These are phyloP conservation scores for Ceratopteris richardii DNA, from an alignment of 75 land plant genomes.

Conservation along the genomic window DNA sequence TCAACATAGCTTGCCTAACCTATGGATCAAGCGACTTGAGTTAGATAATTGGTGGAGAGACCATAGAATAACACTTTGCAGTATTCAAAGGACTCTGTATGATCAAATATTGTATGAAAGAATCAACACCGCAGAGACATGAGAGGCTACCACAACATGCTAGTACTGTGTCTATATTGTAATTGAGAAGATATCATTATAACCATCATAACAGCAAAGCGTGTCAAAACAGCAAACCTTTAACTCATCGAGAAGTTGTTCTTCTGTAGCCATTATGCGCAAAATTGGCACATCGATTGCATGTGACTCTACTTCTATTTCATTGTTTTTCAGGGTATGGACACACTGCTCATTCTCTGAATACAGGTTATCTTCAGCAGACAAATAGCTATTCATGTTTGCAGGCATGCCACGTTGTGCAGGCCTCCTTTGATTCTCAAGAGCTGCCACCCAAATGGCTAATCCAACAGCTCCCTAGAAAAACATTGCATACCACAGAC, in stretches of 20 bases:
- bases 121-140: too few relatives aligned
- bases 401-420: conserved; percentile 18
- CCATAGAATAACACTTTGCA: too few relatives aligned
- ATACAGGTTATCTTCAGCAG: conserved; percentile 18
- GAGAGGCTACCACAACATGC: too few relatives aligned
- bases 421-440: conserved; percentile 55
- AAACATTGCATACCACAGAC: too few relatives aligned
- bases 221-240: conserved; percentile 49
- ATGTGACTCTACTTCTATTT: conserved; percentile 53
- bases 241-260: conserved; percentile 56
- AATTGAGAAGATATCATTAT: too few relatives aligned
- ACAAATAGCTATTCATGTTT: conserved; percentile 39
- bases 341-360: conserved; percentile 26
- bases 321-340: conserved; percentile 26
- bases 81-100: too few relatives aligned
- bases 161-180: too few relatives aligned
- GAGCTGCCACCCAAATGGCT: conserved; percentile 97
- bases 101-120: too few relatives aligned
- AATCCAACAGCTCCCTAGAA: conserved; percentile 95
- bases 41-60: too few relatives aligned
- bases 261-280: conserved; percentile 35
- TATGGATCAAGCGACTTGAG: too few relatives aligned
- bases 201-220: too few relatives aligned
- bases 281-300: conserved; percentile 30
- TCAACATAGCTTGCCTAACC: conserved; percentile 90